A percentile compares a stretch with the other conserved stretches of the same genome.
These are phyloP conservation scores for Flaveria robusta DNA, from an alignment of 129 eudicot species.

Conservation along the genomic window DNA sequence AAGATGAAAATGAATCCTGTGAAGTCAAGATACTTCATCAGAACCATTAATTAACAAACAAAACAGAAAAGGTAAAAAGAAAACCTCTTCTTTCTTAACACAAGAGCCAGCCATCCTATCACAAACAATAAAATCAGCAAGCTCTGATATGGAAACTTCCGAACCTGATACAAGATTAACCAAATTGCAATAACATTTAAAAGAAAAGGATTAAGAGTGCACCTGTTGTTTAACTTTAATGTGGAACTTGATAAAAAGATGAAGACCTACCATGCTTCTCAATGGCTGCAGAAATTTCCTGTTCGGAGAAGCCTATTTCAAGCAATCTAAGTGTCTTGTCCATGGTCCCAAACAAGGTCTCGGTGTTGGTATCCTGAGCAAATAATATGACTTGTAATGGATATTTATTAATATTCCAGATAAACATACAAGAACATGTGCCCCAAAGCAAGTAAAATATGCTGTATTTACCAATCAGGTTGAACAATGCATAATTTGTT, in stretches of 20 bases:
- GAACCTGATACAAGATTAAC: constrained; percentile 62
- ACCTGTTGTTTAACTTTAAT: background rate
- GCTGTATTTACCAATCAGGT: background rate
- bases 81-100: constrained; percentile 48
- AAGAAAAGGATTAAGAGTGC: background rate
- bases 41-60: constrained; percentile 4
- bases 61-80: background rate
- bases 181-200: constrained; percentile 4
- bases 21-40: constrained; percentile 21
- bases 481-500: constrained; percentile 1
- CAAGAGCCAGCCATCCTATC: constrained; percentile 45
- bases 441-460: constrained; percentile 14
- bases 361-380: constrained; percentile 61
- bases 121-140: constrained; percentile 72
- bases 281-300: constrained; percentile 81
- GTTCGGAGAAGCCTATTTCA: constrained; percentile 83
- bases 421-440: constrained; percentile 8
- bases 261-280: constrained; percentile 59
- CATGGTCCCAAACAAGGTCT: constrained; percentile 86
- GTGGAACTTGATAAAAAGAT: constrained; percentile 11
- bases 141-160: constrained; percentile 64
- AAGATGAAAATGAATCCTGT: constrained; percentile 47
- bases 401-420: constrained; percentile 18
- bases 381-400: constrained; percentile 21
- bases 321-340: constrained; percentile 86